Base-by-base conservation (phyloP, 202 grass and related monocot genomes). In the Carex sylvatica region DNA sequence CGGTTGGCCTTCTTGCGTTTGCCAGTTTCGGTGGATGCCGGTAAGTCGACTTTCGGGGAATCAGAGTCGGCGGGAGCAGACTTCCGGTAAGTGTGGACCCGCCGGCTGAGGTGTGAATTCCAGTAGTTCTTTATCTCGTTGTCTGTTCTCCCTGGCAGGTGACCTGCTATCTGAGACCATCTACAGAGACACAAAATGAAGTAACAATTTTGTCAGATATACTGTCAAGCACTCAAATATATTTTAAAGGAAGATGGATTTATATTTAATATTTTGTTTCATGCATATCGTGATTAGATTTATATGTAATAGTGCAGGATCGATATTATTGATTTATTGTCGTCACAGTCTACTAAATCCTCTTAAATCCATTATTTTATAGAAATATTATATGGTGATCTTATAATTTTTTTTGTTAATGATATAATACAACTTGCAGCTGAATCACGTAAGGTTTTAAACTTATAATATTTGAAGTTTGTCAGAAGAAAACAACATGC, bases 111-210 rank as follows among this genome's bases (percentile, higher is more conserved):
- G 73, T 96, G 93, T 51, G 93, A 96, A 81, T 93, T 96, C 93
- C 93, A 96, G 83, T 96, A 93, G 71, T 96, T 96, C 72, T 96
- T 96, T 78, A 96, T 96, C 80, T 96, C 91, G 80, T 96, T 96
- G 91, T 96, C 91, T 12, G 93, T 96, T 82, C 93, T 81, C 1
- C 93, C 93, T 0, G 93, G 88, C 15, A 96, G 78, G 54, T 93
- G 87, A 80, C 74, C 74, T 2, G 93, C 91, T 84, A 96, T 93
- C 42, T 91, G 80, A 12, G 93, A 96, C 91, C 88, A 96, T 65
- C 91, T 96, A 82, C 11, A 60, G 24, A 54, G 4, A n/a, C 31
- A 74, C 31, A 87, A 78, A 18, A 68, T 15, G 3, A 6, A 72
- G 64, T 77, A 15, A 20, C 2, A 70, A 68, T 36, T 36, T 36